Base-by-base conservation (phyloP, 768 basidiomycete genomes). In the Trametes cubensis region DNA sequence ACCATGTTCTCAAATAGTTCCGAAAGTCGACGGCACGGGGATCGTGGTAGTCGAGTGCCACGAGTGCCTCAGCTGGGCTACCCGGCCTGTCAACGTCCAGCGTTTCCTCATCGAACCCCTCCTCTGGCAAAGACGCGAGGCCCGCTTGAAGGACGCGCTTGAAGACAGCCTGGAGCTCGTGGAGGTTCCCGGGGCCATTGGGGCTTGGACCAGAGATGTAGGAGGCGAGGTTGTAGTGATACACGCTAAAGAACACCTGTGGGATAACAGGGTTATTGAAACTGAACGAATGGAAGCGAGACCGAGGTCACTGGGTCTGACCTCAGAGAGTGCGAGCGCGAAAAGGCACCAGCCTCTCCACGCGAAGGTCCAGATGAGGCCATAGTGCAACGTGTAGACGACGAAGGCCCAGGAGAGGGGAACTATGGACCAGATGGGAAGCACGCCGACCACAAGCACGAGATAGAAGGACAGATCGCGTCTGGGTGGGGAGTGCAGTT, bases 21-120 rank as follows among this genome's bases (percentile, higher is more conserved):
- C 89, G 82, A 71, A 90, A 91, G 67, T 92, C 89, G 40, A 88
- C 73, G 2, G 89, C 89, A 8, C 89, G 83, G 11, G 85, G 86
- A 67, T 94, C 90, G 60, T 85, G 76, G 40, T 73, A 75, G 25
- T 82, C 82, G n/a, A 92, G 79, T 57, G 78, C 80, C 6, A 75
- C 75, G 54, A 88, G 82, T 8, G 77, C 67, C 72, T 92, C 88
- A 8, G 78, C 82, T 3, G 86, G 86, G 70, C 84, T 89, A 44
- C 79, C 83, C 40, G 88, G 85, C 60, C 84, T 76, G 48, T 77
- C 76, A 28, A 71, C 63, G 47, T 79, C 71, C 18, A 83, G 74
- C 8, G 81, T 78, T 68, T 85, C 86, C 61, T 85, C 80, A 57
- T 89, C 85, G 60, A 77, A 79, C 17, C 80, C 79, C 59, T 83